Evolutionary conservation across 2,329 filamentous ascomycete species (phyloP).

Genomic region (Penicillium sp.): DNA sequence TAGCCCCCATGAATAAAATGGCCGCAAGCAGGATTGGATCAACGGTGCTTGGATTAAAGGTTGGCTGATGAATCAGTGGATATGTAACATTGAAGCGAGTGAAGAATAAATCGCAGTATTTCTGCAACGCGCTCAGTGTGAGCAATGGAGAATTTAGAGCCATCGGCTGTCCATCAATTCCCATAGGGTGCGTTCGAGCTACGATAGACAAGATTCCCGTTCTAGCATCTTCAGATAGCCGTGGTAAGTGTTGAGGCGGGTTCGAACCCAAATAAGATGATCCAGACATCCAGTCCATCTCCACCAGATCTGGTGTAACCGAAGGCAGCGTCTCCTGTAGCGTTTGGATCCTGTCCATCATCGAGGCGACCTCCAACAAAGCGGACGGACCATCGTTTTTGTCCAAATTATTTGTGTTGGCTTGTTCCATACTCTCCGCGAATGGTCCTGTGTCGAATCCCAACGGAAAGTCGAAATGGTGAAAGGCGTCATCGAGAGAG

Average conservation of each 20-base stretch:
- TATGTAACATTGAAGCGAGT: conserved; percentile 61
- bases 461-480: conserved; percentile 27
- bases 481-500: conserved; percentile 38
- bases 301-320: conserved; percentile 9
- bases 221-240: conserved; percentile 33
- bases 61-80: conserved; percentile 59
- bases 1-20: conserved; percentile 61
- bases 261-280: conserved; percentile 7
- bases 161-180: conserved; percentile 50
- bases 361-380: conserved; percentile 24
- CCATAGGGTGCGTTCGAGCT: conserved; percentile 49
- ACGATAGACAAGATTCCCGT: conserved; percentile 52
- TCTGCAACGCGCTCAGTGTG: conserved; percentile 53
- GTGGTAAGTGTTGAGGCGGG: conserved; percentile 19
- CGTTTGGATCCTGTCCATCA: conserved; percentile 17
- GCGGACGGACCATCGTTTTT: conserved; percentile 25
- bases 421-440: conserved; percentile 13
- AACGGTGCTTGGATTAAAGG: conserved; percentile 52
- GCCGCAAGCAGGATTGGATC: conserved; percentile 57
- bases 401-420: background rate
- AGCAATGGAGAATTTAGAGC: conserved; percentile 54
- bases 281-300: conserved; percentile 32
- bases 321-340: background rate
- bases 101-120: conserved; percentile 61
- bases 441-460: conserved; percentile 25